phyloP scores from a whole-genome alignment of 2,329 filamentous ascomycete species.

The Apiospora marii region DNA sequence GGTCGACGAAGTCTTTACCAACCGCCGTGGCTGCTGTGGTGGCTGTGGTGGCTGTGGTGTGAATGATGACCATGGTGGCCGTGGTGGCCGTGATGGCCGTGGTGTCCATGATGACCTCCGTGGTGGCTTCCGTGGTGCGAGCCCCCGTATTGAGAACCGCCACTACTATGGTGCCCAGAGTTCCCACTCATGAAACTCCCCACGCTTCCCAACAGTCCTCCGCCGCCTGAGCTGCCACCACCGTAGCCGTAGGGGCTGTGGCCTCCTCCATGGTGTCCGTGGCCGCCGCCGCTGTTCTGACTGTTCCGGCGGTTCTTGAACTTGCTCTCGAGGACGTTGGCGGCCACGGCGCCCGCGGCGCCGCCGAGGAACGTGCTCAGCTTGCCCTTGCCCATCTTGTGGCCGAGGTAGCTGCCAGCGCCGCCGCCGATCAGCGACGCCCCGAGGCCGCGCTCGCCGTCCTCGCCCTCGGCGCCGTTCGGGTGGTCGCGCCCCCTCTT shows the following conservation, averaged over 20 bases:
- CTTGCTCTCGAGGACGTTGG: conserved; percentile 59
- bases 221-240: conserved; percentile 28
- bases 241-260: conserved; percentile 28
- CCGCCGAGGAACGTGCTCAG: conserved; percentile 60
- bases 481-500: conserved; percentile 28
- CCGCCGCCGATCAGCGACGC: conserved; percentile 61
- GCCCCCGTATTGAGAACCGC: conserved; percentile 27
- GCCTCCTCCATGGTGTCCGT: conserved; percentile 25
- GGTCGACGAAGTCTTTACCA: background rate
- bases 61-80: conserved; percentile 22
- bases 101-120: conserved; percentile 31
- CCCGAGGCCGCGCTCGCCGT: conserved; percentile 62
- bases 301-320: conserved; percentile 37
- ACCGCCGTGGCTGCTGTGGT: conserved; percentile 6
- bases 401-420: conserved; percentile 60
- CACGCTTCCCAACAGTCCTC: conserved; percentile 35
- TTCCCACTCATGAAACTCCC: conserved; percentile 32
- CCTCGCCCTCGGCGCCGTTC: conserved; percentile 28
- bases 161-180: conserved; percentile 27
- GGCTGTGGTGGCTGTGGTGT: conserved; percentile 6
- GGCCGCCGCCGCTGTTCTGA: conserved; percentile 29
- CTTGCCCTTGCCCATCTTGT: conserved; percentile 62
- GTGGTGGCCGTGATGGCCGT: conserved; percentile 29
- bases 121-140: conserved; percentile 32
- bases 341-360: conserved; percentile 62